phyloP scores from a whole-genome alignment of 345 rosid genomes.

The Linum usitatissimum region DNA sequence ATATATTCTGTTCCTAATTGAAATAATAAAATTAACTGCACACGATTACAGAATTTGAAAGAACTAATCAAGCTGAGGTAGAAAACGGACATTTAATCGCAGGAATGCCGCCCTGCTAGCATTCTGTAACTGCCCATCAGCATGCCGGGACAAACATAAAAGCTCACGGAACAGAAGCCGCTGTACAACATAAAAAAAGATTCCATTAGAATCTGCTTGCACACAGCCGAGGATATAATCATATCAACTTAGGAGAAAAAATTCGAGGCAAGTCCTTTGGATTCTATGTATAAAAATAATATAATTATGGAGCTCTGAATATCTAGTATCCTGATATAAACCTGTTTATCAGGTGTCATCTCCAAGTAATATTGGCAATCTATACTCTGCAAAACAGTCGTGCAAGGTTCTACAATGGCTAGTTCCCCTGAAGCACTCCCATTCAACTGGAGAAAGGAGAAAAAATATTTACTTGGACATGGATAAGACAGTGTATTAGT shows the following conservation, averaged over 20 bases:
- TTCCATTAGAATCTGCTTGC: neutral
- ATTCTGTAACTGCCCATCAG: constrained; percentile 49
- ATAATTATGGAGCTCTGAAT: no score
- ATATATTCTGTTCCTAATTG: neutral
- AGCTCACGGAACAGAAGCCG: constrained; percentile 48
- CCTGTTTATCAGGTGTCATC: constrained; percentile 60
- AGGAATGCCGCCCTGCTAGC: constrained; percentile 63
- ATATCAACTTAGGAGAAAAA: neutral
- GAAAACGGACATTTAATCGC: constrained; percentile 53
- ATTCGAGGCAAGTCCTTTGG: no score
- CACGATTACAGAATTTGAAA: neutral
- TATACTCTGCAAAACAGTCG: constrained; percentile 54
- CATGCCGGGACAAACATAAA: constrained; percentile 40
- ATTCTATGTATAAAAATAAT: no score
- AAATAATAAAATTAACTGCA: neutral
- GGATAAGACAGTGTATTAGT: neutral
- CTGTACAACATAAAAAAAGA: constrained; percentile 35
- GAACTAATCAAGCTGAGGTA: constrained; percentile 1
- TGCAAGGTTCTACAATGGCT: constrained; percentile 49
- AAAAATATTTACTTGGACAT: constrained; percentile 8
- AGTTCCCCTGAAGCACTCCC: constrained; percentile 37
- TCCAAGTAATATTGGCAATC: constrained; percentile 35
- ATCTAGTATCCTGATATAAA: constrained; percentile 6
- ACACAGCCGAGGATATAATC: neutral
- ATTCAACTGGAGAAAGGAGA: constrained; percentile 46